These are phyloP conservation scores for Cystobasidium ongulense DNA, from an alignment of 768 basidiomycete species.

Conservation along the genomic window DNA sequence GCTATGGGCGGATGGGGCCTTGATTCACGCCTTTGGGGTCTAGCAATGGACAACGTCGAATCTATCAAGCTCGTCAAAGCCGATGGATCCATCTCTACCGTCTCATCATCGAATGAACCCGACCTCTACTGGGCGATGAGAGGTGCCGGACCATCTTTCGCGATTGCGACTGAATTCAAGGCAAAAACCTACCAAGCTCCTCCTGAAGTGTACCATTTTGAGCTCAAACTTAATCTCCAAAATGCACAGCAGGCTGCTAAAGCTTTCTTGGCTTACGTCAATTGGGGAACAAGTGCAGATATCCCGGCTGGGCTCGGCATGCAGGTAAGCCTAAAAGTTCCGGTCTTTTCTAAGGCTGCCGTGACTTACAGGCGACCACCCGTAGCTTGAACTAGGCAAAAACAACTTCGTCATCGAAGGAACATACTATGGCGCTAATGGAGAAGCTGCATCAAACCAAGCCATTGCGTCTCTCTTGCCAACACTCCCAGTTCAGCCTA, in stretches of 20 bases:
- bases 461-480: not conserved
- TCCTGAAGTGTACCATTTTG: not conserved
- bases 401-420: not conserved
- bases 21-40: conserved; percentile 4
- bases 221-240: not conserved
- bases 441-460: not conserved
- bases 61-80: not conserved
- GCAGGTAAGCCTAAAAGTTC: not conserved
- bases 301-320: not conserved
- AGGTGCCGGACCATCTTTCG: not conserved
- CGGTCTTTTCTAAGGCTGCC: not conserved
- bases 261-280: not conserved
- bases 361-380: not conserved
- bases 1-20: not conserved
- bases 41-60: conserved; percentile 4
- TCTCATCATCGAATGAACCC: not conserved
- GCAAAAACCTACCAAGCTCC: not conserved
- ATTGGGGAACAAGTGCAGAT: not conserved
- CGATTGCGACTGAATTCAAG: not conserved
- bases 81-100: not conserved
- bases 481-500: not conserved
- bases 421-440: not conserved
- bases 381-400: not conserved
- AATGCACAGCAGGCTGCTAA: not conserved
- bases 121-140: conserved; percentile 2